Evolutionary conservation across 176 grass and related monocot genomes (phyloP).

Genomic region (Coix lacrymajobi): DNA sequence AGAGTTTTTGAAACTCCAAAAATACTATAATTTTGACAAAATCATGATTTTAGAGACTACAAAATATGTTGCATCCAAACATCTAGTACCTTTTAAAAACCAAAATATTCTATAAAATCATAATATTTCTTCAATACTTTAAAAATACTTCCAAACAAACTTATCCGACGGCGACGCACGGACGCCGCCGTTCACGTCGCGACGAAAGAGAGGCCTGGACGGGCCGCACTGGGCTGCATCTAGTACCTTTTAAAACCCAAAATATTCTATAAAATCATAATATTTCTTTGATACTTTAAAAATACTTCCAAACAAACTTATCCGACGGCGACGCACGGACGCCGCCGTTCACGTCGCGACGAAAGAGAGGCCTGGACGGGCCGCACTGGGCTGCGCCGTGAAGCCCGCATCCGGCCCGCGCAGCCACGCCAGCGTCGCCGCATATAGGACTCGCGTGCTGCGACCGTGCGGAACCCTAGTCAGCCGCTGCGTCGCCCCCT

Average conservation of each 20-base stretch:
- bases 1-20: no score
- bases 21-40: no score
- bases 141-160: no score
- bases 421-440: neutral
- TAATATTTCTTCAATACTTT: no score
- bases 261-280: no score
- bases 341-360: neutral
- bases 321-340: neutral
- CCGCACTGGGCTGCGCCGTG: neutral
- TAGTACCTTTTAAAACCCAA: no score
- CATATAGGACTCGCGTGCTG: neutral
- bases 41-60: no score
- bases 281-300: no score
- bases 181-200: neutral
- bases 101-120: no score
- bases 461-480: conserved; percentile 30
- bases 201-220: neutral
- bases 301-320: no score
- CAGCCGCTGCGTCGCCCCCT: neutral
- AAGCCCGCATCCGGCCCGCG: neutral
- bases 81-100: no score
- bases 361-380: neutral
- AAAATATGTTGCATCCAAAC: no score
- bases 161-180: conserved; percentile 2
- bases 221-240: neutral